phyloP scores from a whole-genome alignment of 306 rosid genomes.

The Cicer judaicum region DNA sequence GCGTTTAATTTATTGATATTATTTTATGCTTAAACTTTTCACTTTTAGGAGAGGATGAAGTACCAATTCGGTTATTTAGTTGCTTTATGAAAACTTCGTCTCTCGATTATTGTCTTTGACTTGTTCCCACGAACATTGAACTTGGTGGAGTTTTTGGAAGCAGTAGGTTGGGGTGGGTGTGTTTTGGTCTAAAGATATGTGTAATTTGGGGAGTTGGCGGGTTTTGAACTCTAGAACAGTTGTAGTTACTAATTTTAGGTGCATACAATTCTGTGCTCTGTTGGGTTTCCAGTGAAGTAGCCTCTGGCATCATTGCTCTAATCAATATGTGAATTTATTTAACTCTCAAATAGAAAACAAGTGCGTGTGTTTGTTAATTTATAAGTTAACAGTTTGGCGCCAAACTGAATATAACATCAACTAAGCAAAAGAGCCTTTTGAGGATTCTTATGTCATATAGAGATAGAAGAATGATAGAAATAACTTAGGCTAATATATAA shows the following conservation, averaged over 20 bases:
- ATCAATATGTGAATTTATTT: background rate
- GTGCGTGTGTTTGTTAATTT: too few relatives aligned
- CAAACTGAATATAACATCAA: too few relatives aligned
- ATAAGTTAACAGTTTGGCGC: too few relatives aligned
- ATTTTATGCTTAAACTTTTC: background rate
- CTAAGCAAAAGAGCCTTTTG: too few relatives aligned
- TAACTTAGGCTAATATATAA: too few relatives aligned
- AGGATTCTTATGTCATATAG: too few relatives aligned
- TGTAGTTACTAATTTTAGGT: background rate
- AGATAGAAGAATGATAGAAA: too few relatives aligned
- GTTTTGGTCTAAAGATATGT: background rate
- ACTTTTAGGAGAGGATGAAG: background rate
- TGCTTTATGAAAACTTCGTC: background rate
- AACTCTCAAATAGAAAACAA: background rate
- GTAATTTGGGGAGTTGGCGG: background rate
- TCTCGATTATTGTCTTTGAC: background rate
- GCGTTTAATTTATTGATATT: too few relatives aligned
- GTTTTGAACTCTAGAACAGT: too few relatives aligned
- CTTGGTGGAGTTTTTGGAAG: background rate
- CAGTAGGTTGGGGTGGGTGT: background rate
- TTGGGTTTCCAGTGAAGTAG: background rate
- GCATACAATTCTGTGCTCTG: background rate
- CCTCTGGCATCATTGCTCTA: background rate
- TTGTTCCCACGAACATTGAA: background rate
- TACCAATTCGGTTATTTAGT: background rate